A percentile compares a stretch with the other conserved stretches of the same genome.
Evolutionary conservation across 306 rosid species (phyloP).

Genomic region (Vachellia pachyceras): DNA sequence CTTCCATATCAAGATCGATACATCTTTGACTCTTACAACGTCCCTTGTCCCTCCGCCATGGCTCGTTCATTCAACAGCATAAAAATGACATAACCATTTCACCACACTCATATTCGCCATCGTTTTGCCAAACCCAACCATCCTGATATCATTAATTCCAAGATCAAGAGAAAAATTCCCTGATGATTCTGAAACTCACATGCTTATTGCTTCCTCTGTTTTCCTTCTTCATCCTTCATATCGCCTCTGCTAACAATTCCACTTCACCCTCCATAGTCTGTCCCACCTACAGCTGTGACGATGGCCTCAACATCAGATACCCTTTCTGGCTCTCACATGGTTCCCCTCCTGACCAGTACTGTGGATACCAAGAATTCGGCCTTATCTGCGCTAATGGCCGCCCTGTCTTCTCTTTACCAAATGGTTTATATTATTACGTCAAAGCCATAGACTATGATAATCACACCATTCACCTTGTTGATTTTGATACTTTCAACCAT

Average conservation of each 20-base stretch:
- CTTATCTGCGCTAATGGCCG: not conserved
- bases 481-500: conserved; percentile 33
- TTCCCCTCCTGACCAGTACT: conserved; percentile 36
- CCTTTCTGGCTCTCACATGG: conserved; percentile 42
- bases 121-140: not conserved
- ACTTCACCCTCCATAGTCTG: conserved; percentile 35
- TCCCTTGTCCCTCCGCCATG: not conserved
- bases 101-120: not conserved
- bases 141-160: conserved; percentile 5
- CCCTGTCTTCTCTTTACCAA: conserved; percentile 25
- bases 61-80: not conserved
- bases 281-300: not conserved
- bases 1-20: not conserved
- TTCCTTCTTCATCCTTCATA: conserved; percentile 3
- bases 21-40: not conserved
- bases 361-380: conserved; percentile 45
- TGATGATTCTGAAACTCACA: conserved; percentile 33
- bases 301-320: conserved; percentile 40
- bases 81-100: not conserved
- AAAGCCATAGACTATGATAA: conserved; percentile 17
- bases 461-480: conserved; percentile 39
- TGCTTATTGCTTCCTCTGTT: conserved; percentile 15
- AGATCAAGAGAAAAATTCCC: not conserved
- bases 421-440: conserved; percentile 17
- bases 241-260: conserved; percentile 15